These are phyloP conservation scores for Coniosporium tulheliwenetii DNA, from an alignment of 2,329 filamentous ascomycete species.

Conservation along the genomic window DNA sequence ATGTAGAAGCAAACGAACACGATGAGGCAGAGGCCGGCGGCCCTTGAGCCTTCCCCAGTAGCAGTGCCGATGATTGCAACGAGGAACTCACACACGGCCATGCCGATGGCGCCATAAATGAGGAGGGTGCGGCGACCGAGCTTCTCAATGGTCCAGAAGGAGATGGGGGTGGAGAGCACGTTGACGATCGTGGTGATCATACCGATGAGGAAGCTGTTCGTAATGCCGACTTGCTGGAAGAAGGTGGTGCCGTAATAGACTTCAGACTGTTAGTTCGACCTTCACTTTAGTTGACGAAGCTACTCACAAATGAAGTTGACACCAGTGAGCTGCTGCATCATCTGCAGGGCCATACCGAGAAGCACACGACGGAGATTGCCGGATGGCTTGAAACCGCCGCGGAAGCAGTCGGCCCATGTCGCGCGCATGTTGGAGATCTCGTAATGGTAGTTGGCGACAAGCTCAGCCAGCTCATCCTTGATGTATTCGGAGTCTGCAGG, in stretches of 20 bases:
- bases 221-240: conserved; percentile 62
- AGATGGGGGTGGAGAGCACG: conserved; percentile 22
- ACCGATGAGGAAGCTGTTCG: conserved; percentile 67
- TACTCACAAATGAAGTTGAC: conserved; percentile 66
- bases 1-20: conserved; percentile 86
- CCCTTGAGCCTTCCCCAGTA: conserved; percentile 23
- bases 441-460: conserved; percentile 79
- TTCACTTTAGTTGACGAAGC: conserved; percentile 17
- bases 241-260: conserved; percentile 54
- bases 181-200: conserved; percentile 53
- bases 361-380: conserved; percentile 32
- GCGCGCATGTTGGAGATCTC: conserved; percentile 42
- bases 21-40: conserved; percentile 47
- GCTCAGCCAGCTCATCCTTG: conserved; percentile 66
- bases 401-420: conserved; percentile 49
- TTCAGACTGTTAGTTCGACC: no score
- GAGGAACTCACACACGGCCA: conserved; percentile 30
- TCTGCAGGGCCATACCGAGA: conserved; percentile 29
- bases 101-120: conserved; percentile 25
- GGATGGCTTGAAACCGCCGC: conserved; percentile 35
- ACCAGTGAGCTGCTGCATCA: conserved; percentile 52
- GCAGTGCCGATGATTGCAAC: conserved; percentile 42
- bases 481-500: conserved; percentile 56
- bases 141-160: conserved; percentile 35
- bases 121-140: conserved; percentile 24